Evolutionary conservation across 176 grass and related monocot genomes (phyloP).

Genomic region (Miscanthus lutarioriparius): DNA sequence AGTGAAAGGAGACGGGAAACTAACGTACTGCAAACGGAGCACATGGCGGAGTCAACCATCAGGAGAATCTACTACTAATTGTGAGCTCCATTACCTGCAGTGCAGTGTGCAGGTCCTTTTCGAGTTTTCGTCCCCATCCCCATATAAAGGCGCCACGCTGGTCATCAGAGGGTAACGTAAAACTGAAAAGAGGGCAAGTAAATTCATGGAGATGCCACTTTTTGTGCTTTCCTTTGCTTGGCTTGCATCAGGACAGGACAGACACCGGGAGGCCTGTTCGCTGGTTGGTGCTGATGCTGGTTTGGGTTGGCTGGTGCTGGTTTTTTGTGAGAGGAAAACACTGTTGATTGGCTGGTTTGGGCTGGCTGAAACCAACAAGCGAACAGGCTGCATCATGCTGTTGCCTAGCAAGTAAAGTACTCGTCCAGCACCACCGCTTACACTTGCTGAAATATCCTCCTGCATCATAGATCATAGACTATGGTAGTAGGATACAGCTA

Average conservation of each 20-base stretch:
- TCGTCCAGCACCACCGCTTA: neutral
- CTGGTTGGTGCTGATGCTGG: no score
- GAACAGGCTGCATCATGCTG: no score
- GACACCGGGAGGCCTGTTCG: no score
- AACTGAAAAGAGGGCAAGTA: neutral
- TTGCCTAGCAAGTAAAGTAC: neutral
- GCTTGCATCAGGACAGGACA: slow-evolving; percentile 23
- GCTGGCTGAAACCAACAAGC: no score
- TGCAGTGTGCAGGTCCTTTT: neutral
- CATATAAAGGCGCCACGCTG: neutral
- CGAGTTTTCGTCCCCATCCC: neutral
- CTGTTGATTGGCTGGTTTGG: no score
- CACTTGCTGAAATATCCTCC: slow-evolving; percentile 22
- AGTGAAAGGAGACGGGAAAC: no score
- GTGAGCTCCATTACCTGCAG: neutral
- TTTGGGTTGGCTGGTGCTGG: no score
- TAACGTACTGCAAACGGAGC: no score
- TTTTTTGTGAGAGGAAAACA: no score
- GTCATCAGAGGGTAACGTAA: neutral
- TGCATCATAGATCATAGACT: neutral
- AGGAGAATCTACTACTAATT: no score
- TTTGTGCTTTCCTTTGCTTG: neutral
- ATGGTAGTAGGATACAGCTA: no score
- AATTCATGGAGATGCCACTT: slow-evolving; percentile 13
- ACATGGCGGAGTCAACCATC: no score